phyloP scores from a whole-genome alignment of 495 filamentous ascomycete genomes.

The Thermothielavioides terrestris region DNA sequence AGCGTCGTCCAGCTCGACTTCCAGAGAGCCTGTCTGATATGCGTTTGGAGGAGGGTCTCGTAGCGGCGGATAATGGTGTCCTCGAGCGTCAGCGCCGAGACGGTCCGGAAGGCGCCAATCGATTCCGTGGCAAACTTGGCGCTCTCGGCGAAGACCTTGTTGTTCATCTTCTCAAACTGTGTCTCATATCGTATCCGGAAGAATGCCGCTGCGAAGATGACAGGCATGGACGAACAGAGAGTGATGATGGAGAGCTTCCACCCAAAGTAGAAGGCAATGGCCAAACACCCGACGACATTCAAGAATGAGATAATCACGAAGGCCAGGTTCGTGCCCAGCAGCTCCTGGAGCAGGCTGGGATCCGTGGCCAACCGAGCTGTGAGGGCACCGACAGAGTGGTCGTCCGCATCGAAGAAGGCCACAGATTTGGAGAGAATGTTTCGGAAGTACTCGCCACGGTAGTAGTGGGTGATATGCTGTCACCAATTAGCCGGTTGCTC shows the following conservation, averaged over 20 bases:
- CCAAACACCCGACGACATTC: conserved; percentile 40
- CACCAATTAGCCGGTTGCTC: neutral
- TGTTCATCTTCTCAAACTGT: conserved; percentile 43
- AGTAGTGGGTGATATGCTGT: conserved; percentile 42
- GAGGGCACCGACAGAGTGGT: conserved; percentile 42
- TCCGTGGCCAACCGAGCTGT: conserved; percentile 47
- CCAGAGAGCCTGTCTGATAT: conserved; percentile 42
- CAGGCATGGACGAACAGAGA: conserved; percentile 41
- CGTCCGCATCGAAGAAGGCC: conserved; percentile 49
- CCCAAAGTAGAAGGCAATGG: conserved; percentile 46
- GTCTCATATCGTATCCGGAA: conserved; percentile 45
- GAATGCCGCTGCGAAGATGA: conserved; percentile 43
- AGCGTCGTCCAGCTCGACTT: conserved; percentile 44
- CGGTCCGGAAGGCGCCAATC: conserved; percentile 48
- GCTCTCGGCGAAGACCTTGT: conserved; percentile 45
- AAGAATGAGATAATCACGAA: conserved; percentile 43
- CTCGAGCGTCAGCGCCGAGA: conserved; percentile 48
- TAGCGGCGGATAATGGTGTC: conserved; percentile 43
- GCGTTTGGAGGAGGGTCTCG: conserved; percentile 40
- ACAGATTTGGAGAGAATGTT: conserved; percentile 49
- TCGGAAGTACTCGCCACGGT: conserved; percentile 52
- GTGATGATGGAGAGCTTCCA: conserved; percentile 50
- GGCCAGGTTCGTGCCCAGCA: conserved; percentile 49
- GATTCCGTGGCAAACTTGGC: conserved; percentile 51
- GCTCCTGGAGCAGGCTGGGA: conserved; percentile 53